These are phyloP conservation scores for Polychytrium aggregatum DNA, from an alignment of 192 early-diverging fungal genomes.

Conservation along the genomic window DNA sequence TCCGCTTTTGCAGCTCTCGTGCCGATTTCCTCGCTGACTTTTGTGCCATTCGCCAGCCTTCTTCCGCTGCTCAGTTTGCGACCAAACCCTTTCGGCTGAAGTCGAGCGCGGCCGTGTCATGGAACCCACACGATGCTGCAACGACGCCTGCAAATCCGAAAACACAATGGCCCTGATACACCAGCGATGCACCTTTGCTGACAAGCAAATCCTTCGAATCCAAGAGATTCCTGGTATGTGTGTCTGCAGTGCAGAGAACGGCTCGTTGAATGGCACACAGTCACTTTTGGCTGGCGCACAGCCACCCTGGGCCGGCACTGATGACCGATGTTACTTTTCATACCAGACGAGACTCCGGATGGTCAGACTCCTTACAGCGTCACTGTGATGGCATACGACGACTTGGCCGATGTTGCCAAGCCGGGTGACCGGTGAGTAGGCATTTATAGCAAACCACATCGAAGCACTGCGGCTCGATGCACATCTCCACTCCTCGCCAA, in stretches of 20 bases:
- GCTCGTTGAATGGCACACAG: too few species aligned
- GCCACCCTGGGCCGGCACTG: not conserved
- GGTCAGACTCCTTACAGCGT: conserved; percentile 98
- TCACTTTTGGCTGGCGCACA: too few species aligned
- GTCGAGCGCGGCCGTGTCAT: conserved; percentile 79
- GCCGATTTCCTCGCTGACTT: not conserved
- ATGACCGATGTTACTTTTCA: conserved; percentile 1
- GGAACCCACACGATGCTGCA: conserved; percentile 75
- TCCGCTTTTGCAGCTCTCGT: too few species aligned
- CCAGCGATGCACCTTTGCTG: conserved; percentile 85
- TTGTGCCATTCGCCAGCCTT: conserved; percentile 42
- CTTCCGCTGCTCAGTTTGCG: conserved; percentile 88
- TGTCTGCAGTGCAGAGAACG: not conserved
- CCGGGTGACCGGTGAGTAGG: conserved; percentile 80
- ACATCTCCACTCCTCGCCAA: too few species aligned
- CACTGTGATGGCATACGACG: conserved; percentile 81
- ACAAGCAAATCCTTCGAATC: conserved; percentile 86
- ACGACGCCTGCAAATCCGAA: conserved; percentile 62
- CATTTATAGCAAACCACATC: too few species aligned
- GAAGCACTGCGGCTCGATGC: too few species aligned
- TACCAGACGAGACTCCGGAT: conserved; percentile 81
- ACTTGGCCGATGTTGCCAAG: conserved; percentile 84
- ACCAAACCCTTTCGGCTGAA: conserved; percentile 62
- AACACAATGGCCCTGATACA: conserved; percentile 85
- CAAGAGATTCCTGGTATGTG: conserved; percentile 79